Evolutionary conservation across 768 basidiomycete genomes (phyloP).

Genomic region (Hydnum rufescens): DNA sequence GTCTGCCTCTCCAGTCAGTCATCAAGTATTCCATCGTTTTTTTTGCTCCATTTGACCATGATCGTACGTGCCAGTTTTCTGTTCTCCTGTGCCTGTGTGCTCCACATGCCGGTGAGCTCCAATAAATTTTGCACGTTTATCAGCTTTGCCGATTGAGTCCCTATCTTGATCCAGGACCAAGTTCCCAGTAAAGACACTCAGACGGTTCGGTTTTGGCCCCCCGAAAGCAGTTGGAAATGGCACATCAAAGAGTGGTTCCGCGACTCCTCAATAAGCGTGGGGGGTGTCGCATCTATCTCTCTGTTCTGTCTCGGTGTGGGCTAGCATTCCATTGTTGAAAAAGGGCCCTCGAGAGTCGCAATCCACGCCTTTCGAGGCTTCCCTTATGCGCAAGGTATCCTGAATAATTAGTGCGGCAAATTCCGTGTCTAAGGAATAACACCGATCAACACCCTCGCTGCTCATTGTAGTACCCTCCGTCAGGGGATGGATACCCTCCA

Average conservation of each 20-base stretch:
- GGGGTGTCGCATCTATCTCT: too few species aligned
- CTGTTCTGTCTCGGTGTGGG: too few species aligned
- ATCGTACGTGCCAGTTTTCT: slow-evolving; percentile 46
- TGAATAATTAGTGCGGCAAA: too few species aligned
- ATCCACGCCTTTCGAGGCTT: too few species aligned
- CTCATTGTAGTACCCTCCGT: too few species aligned
- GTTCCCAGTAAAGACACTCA: slow-evolving; percentile 84
- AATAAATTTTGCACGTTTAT: background rate
- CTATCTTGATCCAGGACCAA: slow-evolving; percentile 69
- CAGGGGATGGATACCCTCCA: background rate
- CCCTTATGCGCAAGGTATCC: too few species aligned
- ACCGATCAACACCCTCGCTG: too few species aligned
- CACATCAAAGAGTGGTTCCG: background rate
- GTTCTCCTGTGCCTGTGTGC: slow-evolving; percentile 82
- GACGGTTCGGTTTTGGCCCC: slow-evolving; percentile 23
- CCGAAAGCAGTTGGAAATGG: background rate
- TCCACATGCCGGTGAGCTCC: slow-evolving; percentile 70
- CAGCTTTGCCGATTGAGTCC: slow-evolving; percentile 1
- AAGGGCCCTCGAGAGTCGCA: too few species aligned
- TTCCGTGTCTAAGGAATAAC: too few species aligned
- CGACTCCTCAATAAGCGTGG: too few species aligned
- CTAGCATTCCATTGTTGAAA: too few species aligned
- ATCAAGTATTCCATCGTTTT: background rate
- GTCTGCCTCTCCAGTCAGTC: slow-evolving; percentile 86
- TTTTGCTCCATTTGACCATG: background rate